Evolutionary conservation across 495 filamentous ascomycete genomes (phyloP).

Genomic region (Bacidia rubella): DNA sequence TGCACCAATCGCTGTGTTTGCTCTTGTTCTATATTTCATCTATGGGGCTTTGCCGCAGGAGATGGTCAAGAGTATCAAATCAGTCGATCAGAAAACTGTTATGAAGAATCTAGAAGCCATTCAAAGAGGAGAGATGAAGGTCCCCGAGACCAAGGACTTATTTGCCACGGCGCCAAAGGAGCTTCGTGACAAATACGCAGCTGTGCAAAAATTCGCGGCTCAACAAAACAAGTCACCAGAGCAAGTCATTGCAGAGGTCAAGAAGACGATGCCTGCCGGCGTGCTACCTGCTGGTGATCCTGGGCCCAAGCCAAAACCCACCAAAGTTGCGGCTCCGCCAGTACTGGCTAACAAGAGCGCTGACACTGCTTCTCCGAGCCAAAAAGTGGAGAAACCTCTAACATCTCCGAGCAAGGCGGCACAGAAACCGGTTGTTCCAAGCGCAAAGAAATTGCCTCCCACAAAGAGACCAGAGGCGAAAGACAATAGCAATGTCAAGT

Average conservation of each 20-base stretch:
- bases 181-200: constrained; percentile 11
- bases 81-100: constrained; percentile 13
- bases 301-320: constrained; percentile 1
- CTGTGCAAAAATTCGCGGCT: constrained; percentile 3
- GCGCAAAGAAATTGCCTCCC: neutral
- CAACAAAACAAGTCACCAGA: constrained; percentile 1
- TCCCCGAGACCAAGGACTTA: constrained; percentile 14
- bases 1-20: constrained; percentile 19
- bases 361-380: neutral
- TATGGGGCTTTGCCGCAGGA: constrained; percentile 19
- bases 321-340: neutral
- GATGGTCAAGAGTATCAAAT: constrained; percentile 14
- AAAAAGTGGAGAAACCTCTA: neutral
- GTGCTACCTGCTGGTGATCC: constrained; percentile 3
- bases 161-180: constrained; percentile 11
- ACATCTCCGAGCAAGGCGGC: neutral
- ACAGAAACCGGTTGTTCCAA: neutral
- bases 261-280: constrained; percentile 1
- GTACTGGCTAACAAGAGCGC: neutral
- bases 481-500: neutral
- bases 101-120: constrained; percentile 15
- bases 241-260: constrained; percentile 7
- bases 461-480: neutral
- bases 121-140: constrained; percentile 14
- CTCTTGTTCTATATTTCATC: constrained; percentile 20